Base-by-base conservation (phyloP, 1,284 basidiomycete species). In the Cutaneotrichosporon dermatis region DNA sequence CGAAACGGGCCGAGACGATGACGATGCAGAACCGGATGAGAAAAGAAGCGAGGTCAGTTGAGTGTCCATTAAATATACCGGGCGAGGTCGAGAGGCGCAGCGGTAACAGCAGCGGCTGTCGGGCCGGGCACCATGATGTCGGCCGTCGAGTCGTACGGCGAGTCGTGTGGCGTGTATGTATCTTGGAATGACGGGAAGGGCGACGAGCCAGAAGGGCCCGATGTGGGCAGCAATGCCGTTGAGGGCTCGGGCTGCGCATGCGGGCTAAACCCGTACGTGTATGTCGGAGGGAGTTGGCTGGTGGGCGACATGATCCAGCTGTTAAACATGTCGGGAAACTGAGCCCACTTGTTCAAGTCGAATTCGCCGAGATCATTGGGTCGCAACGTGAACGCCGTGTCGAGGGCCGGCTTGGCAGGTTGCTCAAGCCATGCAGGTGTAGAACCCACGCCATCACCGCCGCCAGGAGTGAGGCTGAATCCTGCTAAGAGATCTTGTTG, bases 241-340 rank as follows among this genome's bases (percentile, higher is more conserved):
- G 15, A 4, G 10, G 8, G 37, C 5, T 35, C 46, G 33, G 3
- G 25, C 33, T 49, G 51, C 40, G 16, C 53, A 10, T 45, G 33
- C 8, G 53, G 15, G 8, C 53, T 54, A 36, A 16, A 54, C 15
- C 53, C 53, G 43, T 54, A 54, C 15, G 53, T 54, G 43, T 54
- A 54, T 35, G 53, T 43, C 43, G 53, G 43, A 12, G 53, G 53
- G 40, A 42, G 46, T 9, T 41, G 16, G 12, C 37, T 41, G n/a
- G 39, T 9, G 1, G 50, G 50, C 50, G 50, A 44, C 53, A 16
- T 15, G 43, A 25, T 13, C 42, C 42, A 43, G 53, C 25, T 25
- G 25, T 45, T 46, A 9, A 15, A 8, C 10, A 15, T 35, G 52
- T 54, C 41, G 2, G 36, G 13, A n/a, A 45, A 46, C 36, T n/a